Evolutionary conservation across 2,329 filamentous ascomycete genomes (phyloP).

Genomic region (Talaromyces islandicus): DNA sequence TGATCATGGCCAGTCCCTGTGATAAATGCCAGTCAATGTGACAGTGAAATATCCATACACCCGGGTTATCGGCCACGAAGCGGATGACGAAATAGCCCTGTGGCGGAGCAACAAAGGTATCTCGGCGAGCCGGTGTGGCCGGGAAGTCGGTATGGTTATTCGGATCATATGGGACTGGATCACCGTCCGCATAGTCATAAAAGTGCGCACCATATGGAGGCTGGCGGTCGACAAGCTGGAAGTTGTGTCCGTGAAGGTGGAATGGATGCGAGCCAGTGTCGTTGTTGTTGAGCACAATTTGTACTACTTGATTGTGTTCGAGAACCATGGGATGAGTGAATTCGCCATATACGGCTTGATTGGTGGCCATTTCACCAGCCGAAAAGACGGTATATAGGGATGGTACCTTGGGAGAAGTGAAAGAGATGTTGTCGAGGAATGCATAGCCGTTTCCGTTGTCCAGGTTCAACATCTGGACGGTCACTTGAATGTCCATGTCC

Average conservation of each 20-base stretch:
- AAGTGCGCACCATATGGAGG: constrained; percentile 50
- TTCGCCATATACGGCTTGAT: constrained; percentile 58
- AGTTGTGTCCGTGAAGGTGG: constrained; percentile 54
- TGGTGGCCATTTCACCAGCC: constrained; percentile 46
- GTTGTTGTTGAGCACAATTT: constrained; percentile 40
- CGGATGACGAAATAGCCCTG: constrained; percentile 61
- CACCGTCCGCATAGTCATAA: constrained; percentile 43
- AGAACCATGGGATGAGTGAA: constrained; percentile 51
- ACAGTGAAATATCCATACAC: constrained; percentile 70
- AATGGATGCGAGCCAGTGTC: constrained; percentile 43
- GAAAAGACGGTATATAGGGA: constrained; percentile 68
- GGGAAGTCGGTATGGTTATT: constrained; percentile 38
- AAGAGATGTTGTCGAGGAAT: constrained; percentile 73
- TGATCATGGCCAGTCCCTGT: constrained; percentile 60
- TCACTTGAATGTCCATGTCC: constrained; percentile 48
- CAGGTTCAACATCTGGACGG: constrained; percentile 65
- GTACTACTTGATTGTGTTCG: constrained; percentile 33
- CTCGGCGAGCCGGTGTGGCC: constrained; percentile 57
- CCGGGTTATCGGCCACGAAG: constrained; percentile 40
- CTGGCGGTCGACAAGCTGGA: constrained; percentile 61
- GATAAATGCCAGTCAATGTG: constrained; percentile 74
- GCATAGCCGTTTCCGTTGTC: constrained; percentile 62
- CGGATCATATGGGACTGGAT: constrained; percentile 22
- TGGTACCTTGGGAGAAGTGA: constrained; percentile 66
- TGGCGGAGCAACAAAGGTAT: constrained; percentile 61